These are phyloP conservation scores for Backusella australiensis DNA, from an alignment of 192 early-diverging fungal species.

Conservation along the genomic window DNA sequence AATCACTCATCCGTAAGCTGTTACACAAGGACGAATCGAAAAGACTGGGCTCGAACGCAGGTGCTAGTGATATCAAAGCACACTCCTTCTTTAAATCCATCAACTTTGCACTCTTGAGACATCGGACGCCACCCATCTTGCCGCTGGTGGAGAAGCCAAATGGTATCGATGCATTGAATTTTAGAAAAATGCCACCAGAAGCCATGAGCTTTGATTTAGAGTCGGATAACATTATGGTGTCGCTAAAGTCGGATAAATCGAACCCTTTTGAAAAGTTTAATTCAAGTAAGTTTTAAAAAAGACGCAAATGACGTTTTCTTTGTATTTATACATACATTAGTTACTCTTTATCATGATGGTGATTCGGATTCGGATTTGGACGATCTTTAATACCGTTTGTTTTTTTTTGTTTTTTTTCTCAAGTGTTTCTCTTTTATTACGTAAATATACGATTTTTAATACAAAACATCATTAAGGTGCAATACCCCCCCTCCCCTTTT, in stretches of 20 bases:
- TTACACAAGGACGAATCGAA: conserved; percentile 88
- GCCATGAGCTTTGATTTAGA: conserved; percentile 68
- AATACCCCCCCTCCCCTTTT: neutral
- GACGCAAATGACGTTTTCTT: neutral
- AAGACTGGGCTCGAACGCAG: conserved; percentile 85
- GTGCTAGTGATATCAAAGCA: conserved; percentile 90
- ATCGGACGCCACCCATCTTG: conserved; percentile 82
- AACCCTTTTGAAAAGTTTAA: conserved; percentile 61
- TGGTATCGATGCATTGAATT: conserved; percentile 66
- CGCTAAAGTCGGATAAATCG: conserved; percentile 30
- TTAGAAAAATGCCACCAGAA: conserved; percentile 49
- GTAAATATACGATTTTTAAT: neutral
- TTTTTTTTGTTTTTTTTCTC: neutral
- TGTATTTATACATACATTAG: conserved; percentile 32
- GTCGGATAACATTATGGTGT: conserved; percentile 43
- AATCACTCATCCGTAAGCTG: conserved; percentile 78
- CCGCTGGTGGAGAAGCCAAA: conserved; percentile 51
- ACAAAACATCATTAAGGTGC: neutral
- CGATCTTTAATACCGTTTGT: neutral
- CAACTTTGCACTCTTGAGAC: conserved; percentile 90
- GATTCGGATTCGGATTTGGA: conserved; percentile 42
- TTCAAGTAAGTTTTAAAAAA: conserved; percentile 40
- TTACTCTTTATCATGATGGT: conserved; percentile 58
- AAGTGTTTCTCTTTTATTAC: neutral
- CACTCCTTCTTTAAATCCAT: conserved; percentile 90